Base-by-base conservation (phyloP, 257 asterid species). In the Nicotiana tabacum region DNA sequence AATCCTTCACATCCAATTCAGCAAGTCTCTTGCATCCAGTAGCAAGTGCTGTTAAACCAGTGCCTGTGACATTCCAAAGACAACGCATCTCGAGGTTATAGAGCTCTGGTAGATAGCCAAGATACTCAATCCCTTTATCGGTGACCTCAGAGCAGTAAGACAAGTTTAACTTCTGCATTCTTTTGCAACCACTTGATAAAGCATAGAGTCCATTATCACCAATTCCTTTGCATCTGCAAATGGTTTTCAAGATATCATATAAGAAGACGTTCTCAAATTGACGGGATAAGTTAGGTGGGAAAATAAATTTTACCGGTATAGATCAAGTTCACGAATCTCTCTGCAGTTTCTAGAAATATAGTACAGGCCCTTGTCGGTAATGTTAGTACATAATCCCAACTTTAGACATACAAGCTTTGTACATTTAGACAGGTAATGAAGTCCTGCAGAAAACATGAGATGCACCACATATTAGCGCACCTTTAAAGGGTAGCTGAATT, bases 331-430 rank as follows among this genome's bases (percentile, higher is more conserved):
- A 21, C 43, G 81, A 67, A 91, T 88, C 66, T 89, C 80, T 11
- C 55, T 51, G 89, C 95, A 93, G 82, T 88, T 90, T 56, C 90
- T 90, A 83, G 92, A 92, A 68, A 93, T 67, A 82, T 72, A 87
- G 78, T 87, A 86, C 77, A 93, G 82, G 46, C 97, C 97, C 87
- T 92, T 89, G 87, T 91, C 88, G 6, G 97, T 87, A 81, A 93
- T 81, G 72, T 89, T 87, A 77, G 84, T 56, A 68, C 97, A 93
- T 66, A 93, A 87, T 56, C 97, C 96, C 86, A 93, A 89, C 85
- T 93, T 93, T 88, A 93, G 82, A 74, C 90, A 86, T 33, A 72
- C 30, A 78, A 91, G 92, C 85, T 86, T 87, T 27, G 89, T 85
- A 84, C 97, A 91, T 66, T 85, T 90, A 7, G 96, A 91, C 77